Conservation (phyloP, 371 early-diverging fungal genomes). For the Mortierella sp. region DNA sequence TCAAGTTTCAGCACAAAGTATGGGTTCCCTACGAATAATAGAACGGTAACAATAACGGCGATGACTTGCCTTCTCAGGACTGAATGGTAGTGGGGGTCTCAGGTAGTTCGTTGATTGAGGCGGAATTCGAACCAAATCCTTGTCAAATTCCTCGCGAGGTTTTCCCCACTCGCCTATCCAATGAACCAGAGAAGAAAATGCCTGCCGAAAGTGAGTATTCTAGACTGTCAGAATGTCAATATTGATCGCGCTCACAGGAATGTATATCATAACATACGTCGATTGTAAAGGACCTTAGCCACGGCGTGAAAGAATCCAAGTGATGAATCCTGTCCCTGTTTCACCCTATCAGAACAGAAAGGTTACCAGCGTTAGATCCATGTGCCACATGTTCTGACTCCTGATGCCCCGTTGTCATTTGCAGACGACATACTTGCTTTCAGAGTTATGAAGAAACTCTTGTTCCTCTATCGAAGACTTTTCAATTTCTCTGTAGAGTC, state of each 20-base stretch:
- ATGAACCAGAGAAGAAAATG: neutral
- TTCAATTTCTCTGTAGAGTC: conserved; percentile 12
- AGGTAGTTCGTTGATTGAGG: conserved; percentile 28
- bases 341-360: conserved; percentile 5
- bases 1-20: neutral
- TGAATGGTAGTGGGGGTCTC: conserved; percentile 54
- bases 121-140: conserved; percentile 39
- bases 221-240: no score
- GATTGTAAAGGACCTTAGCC: conserved; percentile 61
- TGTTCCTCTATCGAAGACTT: conserved; percentile 8
- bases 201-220: no score
- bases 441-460: conserved; percentile 6
- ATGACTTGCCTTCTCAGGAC: conserved; percentile 59
- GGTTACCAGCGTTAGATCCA: neutral
- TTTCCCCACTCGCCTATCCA: conserved; percentile 26
- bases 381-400: no score
- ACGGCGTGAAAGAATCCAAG: conserved; percentile 61
- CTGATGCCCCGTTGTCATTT: no score
- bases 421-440: conserved; percentile 25
- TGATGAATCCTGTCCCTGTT: conserved; percentile 54
- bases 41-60: neutral
- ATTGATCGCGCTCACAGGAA: conserved; percentile 2
- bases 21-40: neutral
- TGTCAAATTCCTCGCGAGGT: conserved; percentile 23
- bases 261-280: conserved; percentile 49